Evolutionary conservation across 2,329 filamentous ascomycete species (phyloP).

Genomic region (Neurospora sp.): DNA sequence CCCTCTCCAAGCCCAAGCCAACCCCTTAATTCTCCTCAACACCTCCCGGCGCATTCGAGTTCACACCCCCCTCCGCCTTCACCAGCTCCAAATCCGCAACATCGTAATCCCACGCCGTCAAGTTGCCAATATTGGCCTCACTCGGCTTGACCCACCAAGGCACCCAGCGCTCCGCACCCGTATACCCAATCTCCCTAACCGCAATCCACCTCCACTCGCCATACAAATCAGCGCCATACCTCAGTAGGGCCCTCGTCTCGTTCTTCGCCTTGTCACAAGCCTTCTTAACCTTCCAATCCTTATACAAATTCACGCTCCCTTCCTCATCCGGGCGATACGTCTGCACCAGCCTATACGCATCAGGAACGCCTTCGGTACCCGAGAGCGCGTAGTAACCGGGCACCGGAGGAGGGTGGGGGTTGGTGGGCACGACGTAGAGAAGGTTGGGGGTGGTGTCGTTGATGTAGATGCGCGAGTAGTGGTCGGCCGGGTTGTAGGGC

Average conservation of each 20-base stretch:
- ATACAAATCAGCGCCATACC: slow-evolving; percentile 1
- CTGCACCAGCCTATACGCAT: slow-evolving; percentile 11
- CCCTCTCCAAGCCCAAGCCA: neutral
- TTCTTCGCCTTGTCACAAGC: neutral
- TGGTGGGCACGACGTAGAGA: slow-evolving; percentile 11
- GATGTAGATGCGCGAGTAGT: slow-evolving; percentile 9
- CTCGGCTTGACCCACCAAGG: slow-evolving; percentile 12
- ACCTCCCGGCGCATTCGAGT: slow-evolving; percentile 12
- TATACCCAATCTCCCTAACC: slow-evolving; percentile 5
- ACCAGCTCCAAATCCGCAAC: slow-evolving; percentile 10
- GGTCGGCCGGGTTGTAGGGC: slow-evolving; percentile 10
- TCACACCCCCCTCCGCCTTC: slow-evolving; percentile 8
- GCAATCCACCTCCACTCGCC: slow-evolving; percentile 11
- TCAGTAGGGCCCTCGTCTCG: neutral
- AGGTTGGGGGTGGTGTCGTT: neutral
- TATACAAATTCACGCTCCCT: slow-evolving; percentile 3
- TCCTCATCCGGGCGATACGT: slow-evolving; percentile 9
- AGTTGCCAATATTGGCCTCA: neutral
- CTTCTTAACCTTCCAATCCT: slow-evolving; percentile 2
- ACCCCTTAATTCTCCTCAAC: slow-evolving; percentile 6
- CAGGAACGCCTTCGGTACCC: slow-evolving; percentile 5
- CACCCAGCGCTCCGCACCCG: slow-evolving; percentile 10
- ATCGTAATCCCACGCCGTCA: slow-evolving; percentile 10
- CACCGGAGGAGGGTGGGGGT: slow-evolving; percentile 15
- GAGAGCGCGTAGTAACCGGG: slow-evolving; percentile 14